Evolutionary conservation across 2,329 filamentous ascomycete species (phyloP).

Genomic region (Whalleya microplaca): DNA sequence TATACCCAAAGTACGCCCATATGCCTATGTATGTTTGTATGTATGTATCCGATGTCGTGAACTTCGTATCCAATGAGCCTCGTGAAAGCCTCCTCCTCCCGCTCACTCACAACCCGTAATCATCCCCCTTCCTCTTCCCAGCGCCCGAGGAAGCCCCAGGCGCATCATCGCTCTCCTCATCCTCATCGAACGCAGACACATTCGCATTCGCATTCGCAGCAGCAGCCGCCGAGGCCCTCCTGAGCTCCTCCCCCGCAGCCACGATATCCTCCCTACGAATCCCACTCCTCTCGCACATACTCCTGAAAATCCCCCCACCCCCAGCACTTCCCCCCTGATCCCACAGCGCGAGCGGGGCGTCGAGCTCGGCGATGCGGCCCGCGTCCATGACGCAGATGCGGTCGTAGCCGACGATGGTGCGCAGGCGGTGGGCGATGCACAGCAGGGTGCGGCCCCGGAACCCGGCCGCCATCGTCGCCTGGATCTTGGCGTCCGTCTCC

Average conservation of each 20-base stretch:
- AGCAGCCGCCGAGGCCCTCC: constrained; percentile 9
- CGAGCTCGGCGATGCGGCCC: constrained; percentile 85
- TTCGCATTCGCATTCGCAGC: background rate
- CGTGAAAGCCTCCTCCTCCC: too few species aligned
- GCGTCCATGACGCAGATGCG: constrained; percentile 96
- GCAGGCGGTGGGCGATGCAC: constrained; percentile 89
- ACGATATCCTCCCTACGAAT: constrained; percentile 65
- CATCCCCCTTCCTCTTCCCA: constrained; percentile 14
- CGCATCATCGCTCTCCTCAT: constrained; percentile 22
- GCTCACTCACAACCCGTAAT: background rate
- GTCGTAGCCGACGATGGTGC: constrained; percentile 93
- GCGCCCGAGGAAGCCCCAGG: background rate
- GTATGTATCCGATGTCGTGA: background rate
- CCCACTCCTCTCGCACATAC: constrained; percentile 88
- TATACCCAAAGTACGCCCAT: background rate
- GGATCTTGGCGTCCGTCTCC: constrained; percentile 96
- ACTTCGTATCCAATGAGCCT: too few species aligned
- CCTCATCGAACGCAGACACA: background rate
- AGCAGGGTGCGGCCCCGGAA: constrained; percentile 87
- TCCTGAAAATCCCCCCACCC: constrained; percentile 78
- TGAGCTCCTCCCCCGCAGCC: constrained; percentile 44
- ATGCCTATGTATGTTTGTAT: background rate
- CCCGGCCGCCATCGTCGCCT: constrained; percentile 80
- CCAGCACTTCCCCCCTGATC: constrained; percentile 58
- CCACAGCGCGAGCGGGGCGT: constrained; percentile 75